phyloP scores from a whole-genome alignment of 2,329 filamentous ascomycete species.

The Colletotrichum sidae region DNA sequence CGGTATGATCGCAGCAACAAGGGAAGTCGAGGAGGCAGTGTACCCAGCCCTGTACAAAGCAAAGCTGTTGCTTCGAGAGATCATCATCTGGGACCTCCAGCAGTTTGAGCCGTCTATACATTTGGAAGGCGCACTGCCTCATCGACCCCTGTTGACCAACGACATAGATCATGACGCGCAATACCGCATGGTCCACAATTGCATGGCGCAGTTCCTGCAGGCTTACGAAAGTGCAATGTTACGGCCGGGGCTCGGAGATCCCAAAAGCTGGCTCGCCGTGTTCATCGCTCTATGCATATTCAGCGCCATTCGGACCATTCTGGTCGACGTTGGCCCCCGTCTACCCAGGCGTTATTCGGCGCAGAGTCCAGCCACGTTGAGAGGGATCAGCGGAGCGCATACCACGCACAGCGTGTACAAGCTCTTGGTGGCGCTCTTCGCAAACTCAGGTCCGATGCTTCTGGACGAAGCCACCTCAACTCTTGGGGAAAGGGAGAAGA shows the following conservation, averaged over 20 bases:
- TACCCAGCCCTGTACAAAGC: slow-evolving; percentile 65
- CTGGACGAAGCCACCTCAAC: slow-evolving; percentile 57
- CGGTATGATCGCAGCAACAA: slow-evolving; percentile 59
- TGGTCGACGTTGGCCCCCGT: slow-evolving; percentile 57
- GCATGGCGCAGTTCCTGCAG: slow-evolving; percentile 63
- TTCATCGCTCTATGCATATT: slow-evolving; percentile 70
- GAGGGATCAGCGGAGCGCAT: slow-evolving; percentile 28
- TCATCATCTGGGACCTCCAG: slow-evolving; percentile 64
- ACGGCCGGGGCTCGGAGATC: slow-evolving; percentile 51
- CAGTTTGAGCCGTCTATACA: slow-evolving; percentile 60
- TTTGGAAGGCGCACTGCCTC: slow-evolving; percentile 41
- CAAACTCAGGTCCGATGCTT: slow-evolving; percentile 55
- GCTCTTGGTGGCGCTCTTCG: slow-evolving; percentile 61
- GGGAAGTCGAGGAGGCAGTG: slow-evolving; percentile 59
- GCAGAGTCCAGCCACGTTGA: slow-evolving; percentile 23
- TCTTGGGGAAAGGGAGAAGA: slow-evolving; percentile 58
- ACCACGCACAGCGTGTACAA: slow-evolving; percentile 63
- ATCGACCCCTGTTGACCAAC: slow-evolving; percentile 45
- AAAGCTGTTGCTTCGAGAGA: slow-evolving; percentile 67
- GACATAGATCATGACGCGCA: slow-evolving; percentile 61
- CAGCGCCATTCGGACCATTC: slow-evolving; percentile 64
- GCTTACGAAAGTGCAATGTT: slow-evolving; percentile 61
- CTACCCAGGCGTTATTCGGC: slow-evolving; percentile 37
- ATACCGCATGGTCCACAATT: slow-evolving; percentile 61
- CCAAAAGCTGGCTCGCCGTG: slow-evolving; percentile 61